Percentiles rank a stretch among this genome's conserved stretches.
Evolutionary conservation across 805 yeast species (phyloP).

Genomic region (Candida methanosorbosa): DNA sequence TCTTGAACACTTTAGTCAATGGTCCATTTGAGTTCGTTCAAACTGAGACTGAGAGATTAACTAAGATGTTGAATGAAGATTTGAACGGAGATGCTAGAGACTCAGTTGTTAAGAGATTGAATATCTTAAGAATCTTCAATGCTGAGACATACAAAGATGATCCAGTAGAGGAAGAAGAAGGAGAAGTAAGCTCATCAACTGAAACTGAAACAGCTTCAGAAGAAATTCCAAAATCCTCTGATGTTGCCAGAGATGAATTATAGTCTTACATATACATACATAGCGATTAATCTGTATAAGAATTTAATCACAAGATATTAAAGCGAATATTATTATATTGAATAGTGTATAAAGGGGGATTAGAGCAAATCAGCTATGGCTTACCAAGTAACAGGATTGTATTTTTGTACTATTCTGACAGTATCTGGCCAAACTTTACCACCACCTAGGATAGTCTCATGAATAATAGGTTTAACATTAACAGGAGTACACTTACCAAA

Average conservation of each 20-base stretch:
- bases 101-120: slow-evolving; percentile 40
- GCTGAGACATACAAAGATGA: background rate
- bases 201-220: background rate
- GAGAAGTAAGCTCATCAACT: too few species aligned
- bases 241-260: slow-evolving; percentile 1
- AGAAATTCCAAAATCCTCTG: background rate
- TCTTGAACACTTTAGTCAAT: slow-evolving; percentile 34
- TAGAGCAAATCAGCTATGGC: background rate
- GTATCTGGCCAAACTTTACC: slow-evolving; percentile 65
- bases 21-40: slow-evolving; percentile 35
- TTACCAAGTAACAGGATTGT: slow-evolving; percentile 45
- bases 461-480: slow-evolving; percentile 64
- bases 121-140: slow-evolving; percentile 33
- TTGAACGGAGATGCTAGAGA: slow-evolving; percentile 38
- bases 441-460: slow-evolving; percentile 63
- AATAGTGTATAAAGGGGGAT: too few species aligned
- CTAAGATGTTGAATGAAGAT: slow-evolving; percentile 30
- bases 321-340: too few species aligned
- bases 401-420: slow-evolving; percentile 53
- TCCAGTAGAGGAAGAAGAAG: background rate
- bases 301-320: too few species aligned
- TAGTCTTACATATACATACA: too few species aligned
- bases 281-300: too few species aligned
- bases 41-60: slow-evolving; percentile 39
- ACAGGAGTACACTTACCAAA: slow-evolving; percentile 77